These are phyloP conservation scores for Coniophora puteana DNA, from an alignment of 1,284 basidiomycete genomes.

Conservation along the genomic window DNA sequence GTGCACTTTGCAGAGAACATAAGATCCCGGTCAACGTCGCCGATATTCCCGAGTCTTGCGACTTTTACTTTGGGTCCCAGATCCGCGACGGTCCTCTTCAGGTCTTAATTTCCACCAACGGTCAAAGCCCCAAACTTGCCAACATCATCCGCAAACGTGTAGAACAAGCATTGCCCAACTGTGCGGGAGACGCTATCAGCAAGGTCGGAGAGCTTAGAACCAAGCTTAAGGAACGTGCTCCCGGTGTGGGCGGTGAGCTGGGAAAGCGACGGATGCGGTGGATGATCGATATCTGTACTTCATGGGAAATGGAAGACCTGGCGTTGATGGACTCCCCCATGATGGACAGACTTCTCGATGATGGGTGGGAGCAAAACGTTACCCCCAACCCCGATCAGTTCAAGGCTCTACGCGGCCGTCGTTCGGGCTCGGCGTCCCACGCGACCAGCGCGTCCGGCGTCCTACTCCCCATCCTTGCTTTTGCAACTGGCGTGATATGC, in stretches of 20 bases:
- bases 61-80: constrained; percentile 98
- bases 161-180: constrained; percentile 64
- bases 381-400: constrained; percentile 49
- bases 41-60: constrained; percentile 92
- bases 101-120: constrained; percentile 95
- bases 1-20: constrained; percentile 61
- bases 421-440: background rate
- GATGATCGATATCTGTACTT: constrained; percentile 90
- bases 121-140: constrained; percentile 90
- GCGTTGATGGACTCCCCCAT: constrained; percentile 58
- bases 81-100: constrained; percentile 90
- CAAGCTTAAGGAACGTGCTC: constrained; percentile 68
- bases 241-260: constrained; percentile 71
- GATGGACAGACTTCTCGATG: constrained; percentile 58
- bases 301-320: constrained; percentile 80
- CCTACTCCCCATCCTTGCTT: constrained; percentile 17
- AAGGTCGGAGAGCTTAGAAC: constrained; percentile 74
- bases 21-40: constrained; percentile 93
- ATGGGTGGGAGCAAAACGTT: constrained; percentile 64
- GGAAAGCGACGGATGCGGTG: constrained; percentile 86
- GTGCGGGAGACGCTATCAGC: constrained; percentile 78
- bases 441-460: constrained; percentile 7
- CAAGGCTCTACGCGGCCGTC: constrained; percentile 21
- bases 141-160: constrained; percentile 77
- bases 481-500: constrained; percentile 16